A percentile compares a stretch with the other conserved stretches of the same genome.
These are phyloP conservation scores for Crithidia brevicula DNA, from an alignment of 208 protist genomes.

Conservation along the genomic window DNA sequence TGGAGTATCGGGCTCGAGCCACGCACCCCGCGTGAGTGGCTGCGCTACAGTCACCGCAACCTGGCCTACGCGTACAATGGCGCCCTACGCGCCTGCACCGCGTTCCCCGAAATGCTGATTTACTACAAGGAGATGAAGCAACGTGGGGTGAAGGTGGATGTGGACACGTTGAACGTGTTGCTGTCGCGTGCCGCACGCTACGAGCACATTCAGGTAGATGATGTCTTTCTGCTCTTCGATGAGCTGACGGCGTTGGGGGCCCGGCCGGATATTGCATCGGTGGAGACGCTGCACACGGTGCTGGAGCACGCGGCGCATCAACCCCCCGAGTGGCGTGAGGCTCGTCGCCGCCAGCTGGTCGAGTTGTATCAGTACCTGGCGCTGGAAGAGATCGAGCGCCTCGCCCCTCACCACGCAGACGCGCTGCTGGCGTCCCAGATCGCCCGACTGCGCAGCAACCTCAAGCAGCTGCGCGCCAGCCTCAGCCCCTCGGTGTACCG, in stretches of 20 bases:
- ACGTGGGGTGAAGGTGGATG: slow-evolving; percentile 89
- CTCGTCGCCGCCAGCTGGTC: slow-evolving; percentile 80
- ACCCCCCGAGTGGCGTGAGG: slow-evolving; percentile 81
- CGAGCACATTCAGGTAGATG: slow-evolving; percentile 77
- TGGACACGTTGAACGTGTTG: slow-evolving; percentile 86
- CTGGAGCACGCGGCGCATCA: slow-evolving; percentile 76
- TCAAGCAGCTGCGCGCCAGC: slow-evolving; percentile 59
- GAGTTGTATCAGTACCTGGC: slow-evolving; percentile 84
- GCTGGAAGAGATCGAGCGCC: slow-evolving; percentile 69
- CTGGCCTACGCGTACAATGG: slow-evolving; percentile 92
- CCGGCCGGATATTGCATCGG: slow-evolving; percentile 70
- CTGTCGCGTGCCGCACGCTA: slow-evolving; percentile 87
- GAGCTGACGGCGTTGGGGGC: slow-evolving; percentile 76
- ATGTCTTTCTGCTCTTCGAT: slow-evolving; percentile 89
- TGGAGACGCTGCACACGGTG: slow-evolving; percentile 90
- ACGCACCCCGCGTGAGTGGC: slow-evolving; percentile 82
- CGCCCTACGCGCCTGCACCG: slow-evolving; percentile 78
- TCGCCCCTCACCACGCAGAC: slow-evolving; percentile 61
- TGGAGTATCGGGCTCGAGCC: slow-evolving; percentile 87
- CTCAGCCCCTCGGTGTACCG: slow-evolving; percentile 76
- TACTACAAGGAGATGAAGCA: slow-evolving; percentile 93
- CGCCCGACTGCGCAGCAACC: slow-evolving; percentile 64
- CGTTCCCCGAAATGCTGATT: slow-evolving; percentile 85
- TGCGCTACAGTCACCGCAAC: slow-evolving; percentile 82
- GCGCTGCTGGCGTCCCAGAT: slow-evolving; percentile 69